Evolutionary conservation across 2,329 filamentous ascomycete genomes (phyloP), one percentile per base, ranked within the genome.

Genomic region (Dryadomyces quercus-mongolicae): DNA sequence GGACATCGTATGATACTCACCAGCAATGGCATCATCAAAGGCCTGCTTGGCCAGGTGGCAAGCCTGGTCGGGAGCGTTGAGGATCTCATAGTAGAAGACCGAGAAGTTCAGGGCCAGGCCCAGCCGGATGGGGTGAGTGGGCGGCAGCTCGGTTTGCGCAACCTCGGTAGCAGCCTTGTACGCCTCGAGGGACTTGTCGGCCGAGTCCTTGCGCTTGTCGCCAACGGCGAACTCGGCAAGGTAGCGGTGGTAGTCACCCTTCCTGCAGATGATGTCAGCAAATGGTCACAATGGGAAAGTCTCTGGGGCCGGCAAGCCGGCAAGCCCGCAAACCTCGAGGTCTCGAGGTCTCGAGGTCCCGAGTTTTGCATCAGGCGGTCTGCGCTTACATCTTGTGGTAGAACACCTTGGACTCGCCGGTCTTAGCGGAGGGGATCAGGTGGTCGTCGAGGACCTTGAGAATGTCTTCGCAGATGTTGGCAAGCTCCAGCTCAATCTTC

Each of bases 41-140:
- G 88, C 88, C 72, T 92, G 88, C 83, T 95, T 95, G 73, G 89
- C 92, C 64, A 96, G 84, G 73, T 95, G 91, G 85, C 92, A 96
- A 69, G 91, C 92, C 77, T 94, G 92, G 72, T 97, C 93, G 61
- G 92, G 92, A 46, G 92, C 90, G 81, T 97, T 98, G 67, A 97
- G 81, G 71, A 97, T 98, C 84, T 98, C 88, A 74, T 98, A 98
- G 85, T 97, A 97, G 82, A 96, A 97, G 68, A 96, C 91, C 62
- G 91, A 95, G 81, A 94, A 94, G 85, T 95, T 95, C 63, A 95
- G 81, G 65, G 89, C 89, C 62, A 95, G 83, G 70, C 89, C 89
- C 61, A 95, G 86, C 67, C 89, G 88, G 74, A 94, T 95, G 68
- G 89, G 89, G 80, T 95, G 89, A 56, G 89, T 95, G 60, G 89